phyloP scores from a whole-genome alignment of 2,329 filamentous ascomycete genomes.

The Calonectria leucothoes region DNA sequence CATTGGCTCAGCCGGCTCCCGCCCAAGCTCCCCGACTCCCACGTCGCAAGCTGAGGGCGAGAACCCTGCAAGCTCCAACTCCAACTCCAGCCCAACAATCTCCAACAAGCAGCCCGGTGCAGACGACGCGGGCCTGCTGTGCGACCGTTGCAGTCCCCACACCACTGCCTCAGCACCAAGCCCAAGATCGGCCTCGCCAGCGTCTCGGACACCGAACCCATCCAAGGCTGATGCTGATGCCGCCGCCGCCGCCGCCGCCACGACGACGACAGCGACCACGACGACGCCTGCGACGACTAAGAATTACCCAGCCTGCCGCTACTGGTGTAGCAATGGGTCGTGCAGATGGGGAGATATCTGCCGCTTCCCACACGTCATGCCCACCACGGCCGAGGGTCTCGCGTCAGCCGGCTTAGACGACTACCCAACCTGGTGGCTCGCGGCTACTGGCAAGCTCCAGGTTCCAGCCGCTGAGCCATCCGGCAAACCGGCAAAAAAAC shows the following conservation, averaged over 20 bases:
- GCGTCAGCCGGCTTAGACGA: conserved; percentile 54
- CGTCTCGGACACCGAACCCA: background rate
- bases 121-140: conserved; percentile 22
- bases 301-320: conserved; percentile 45
- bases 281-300: no score
- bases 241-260: no score
- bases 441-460: conserved; percentile 30
- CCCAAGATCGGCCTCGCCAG: background rate
- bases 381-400: conserved; percentile 53
- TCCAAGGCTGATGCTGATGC: background rate
- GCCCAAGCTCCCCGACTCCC: background rate
- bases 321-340: conserved; percentile 61
- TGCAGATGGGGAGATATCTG: conserved; percentile 60
- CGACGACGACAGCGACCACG: no score
- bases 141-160: conserved; percentile 31
- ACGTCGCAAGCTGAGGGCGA: background rate
- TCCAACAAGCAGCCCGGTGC: background rate
- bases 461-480: conserved; percentile 22
- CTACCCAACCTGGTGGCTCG: conserved; percentile 57
- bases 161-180: background rate
- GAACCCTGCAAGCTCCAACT: background rate
- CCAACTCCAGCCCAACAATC: background rate
- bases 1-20: background rate
- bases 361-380: conserved; percentile 61
- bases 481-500: conserved; percentile 12